Conservation (phyloP, 768 basidiomycete genomes). For the Chalciporus piperatus region DNA sequence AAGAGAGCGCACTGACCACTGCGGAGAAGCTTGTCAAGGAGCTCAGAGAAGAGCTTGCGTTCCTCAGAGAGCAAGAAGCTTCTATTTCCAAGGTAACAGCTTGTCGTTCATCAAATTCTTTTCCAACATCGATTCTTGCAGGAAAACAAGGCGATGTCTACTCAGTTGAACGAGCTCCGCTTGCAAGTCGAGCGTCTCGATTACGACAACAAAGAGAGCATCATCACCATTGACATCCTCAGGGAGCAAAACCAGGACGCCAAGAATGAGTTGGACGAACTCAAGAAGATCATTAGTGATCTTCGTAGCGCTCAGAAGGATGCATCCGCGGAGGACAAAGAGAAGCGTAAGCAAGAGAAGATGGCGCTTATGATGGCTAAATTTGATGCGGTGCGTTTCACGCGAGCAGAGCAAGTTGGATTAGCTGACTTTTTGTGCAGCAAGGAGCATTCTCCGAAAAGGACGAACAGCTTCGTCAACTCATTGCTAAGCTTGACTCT, state of each 20-base stretch:
- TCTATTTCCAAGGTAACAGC: conserved; percentile 64
- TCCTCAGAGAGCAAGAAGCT: conserved; percentile 89
- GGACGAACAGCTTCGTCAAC: conserved; percentile 86
- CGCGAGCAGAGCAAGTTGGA: background rate
- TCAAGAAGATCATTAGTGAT: conserved; percentile 75
- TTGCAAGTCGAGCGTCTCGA: conserved; percentile 88
- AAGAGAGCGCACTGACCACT: conserved; percentile 73
- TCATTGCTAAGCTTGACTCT: conserved; percentile 80
- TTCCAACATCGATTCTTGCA: conserved; percentile 30
- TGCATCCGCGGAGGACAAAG: conserved; percentile 90
- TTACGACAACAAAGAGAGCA: conserved; percentile 94
- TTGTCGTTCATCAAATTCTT: conserved; percentile 2
- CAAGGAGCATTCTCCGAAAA: conserved; percentile 95
- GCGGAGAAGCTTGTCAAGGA: conserved; percentile 88
- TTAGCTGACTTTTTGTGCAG: conserved; percentile 35
- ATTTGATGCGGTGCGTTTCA: conserved; percentile 79
- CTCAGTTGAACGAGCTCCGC: conserved; percentile 89
- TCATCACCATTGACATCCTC: conserved; percentile 90
- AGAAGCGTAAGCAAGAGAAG: conserved; percentile 98
- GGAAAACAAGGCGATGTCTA: conserved; percentile 95
- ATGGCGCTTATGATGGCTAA: conserved; percentile 99
- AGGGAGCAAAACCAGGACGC: conserved; percentile 92
- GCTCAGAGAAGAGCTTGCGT: conserved; percentile 81
- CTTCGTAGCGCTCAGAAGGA: conserved; percentile 81
- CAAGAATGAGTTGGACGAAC: conserved; percentile 83